A percentile compares a stretch with the other conserved stretches of the same genome.
Evolutionary conservation across 2,329 filamentous ascomycete species (phyloP).

Genomic region (Fusarium sterilihyphosum): DNA sequence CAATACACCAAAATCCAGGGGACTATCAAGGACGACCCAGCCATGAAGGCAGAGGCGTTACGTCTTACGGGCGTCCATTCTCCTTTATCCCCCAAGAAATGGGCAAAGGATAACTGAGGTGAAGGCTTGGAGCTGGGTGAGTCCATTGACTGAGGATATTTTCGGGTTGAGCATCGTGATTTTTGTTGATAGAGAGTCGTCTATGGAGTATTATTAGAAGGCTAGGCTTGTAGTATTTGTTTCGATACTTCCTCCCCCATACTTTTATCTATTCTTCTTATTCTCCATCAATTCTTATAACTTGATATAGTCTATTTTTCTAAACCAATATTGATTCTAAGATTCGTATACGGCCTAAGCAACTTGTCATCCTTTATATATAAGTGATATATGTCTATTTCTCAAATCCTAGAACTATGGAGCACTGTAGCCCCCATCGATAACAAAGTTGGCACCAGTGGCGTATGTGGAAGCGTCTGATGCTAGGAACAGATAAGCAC

Average conservation of each 20-base stretch:
- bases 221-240: not conserved
- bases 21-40: not conserved
- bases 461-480: slow-evolving; percentile 48
- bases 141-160: not conserved
- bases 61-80: not conserved
- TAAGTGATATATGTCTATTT: not conserved
- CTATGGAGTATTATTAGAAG: no score
- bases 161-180: not conserved
- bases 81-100: slow-evolving; percentile 10
- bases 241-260: not conserved
- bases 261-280: not conserved
- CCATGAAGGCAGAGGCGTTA: not conserved
- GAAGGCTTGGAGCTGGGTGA: not conserved
- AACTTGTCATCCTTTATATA: not conserved
- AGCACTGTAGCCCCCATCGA: slow-evolving; percentile 47
- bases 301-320: not conserved
- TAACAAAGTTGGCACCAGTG: slow-evolving; percentile 46
- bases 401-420: slow-evolving; percentile 10
- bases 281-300: not conserved
- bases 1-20: not conserved
- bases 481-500: slow-evolving; percentile 41
- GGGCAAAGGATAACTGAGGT: not conserved
- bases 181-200: not conserved
- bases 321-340: not conserved
- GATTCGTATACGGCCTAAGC: not conserved